Evolutionary conservation across 2,329 filamentous ascomycete species (phyloP).

Genomic region (Ophiobolus disseminans): DNA sequence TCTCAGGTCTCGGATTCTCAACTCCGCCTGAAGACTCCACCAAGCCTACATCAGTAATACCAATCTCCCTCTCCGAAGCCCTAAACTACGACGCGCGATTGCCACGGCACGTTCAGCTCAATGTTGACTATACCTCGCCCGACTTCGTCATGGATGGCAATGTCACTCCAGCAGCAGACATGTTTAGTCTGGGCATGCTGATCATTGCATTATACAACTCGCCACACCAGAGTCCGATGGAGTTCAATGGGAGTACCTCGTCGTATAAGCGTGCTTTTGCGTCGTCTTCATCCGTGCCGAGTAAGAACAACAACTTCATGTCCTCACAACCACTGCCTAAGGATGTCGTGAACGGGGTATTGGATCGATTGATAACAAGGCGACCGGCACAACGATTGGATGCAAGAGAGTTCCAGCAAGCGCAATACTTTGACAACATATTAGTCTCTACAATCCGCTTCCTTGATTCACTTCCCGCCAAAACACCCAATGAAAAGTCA

Average conservation of each 20-base stretch:
- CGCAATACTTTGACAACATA: conserved; percentile 96
- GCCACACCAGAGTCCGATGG: conserved; percentile 87
- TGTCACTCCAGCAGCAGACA: conserved; percentile 81
- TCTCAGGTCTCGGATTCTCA: conserved; percentile 91
- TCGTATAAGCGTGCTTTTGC: conserved; percentile 86
- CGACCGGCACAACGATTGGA: conserved; percentile 86
- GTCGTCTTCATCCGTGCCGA: conserved; percentile 79
- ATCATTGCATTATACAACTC: conserved; percentile 92
- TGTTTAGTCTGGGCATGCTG: conserved; percentile 91
- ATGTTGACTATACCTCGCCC: conserved; percentile 91
- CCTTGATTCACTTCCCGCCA: conserved; percentile 86
- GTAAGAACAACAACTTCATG: conserved; percentile 81
- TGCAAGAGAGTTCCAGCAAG: conserved; percentile 91
- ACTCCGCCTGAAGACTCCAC: conserved; percentile 79
- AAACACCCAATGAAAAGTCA: conserved; percentile 88
- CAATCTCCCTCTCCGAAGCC: conserved; percentile 82
- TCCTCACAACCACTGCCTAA: conserved; percentile 79
- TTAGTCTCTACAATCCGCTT: conserved; percentile 96
- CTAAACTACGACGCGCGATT: conserved; percentile 85
- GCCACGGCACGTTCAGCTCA: conserved; percentile 82
- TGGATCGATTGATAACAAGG: conserved; percentile 86
- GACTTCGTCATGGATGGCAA: conserved; percentile 94
- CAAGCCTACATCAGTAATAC: conserved; percentile 75
- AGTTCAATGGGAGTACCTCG: conserved; percentile 79
- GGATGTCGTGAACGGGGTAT: conserved; percentile 75